phyloP scores from a whole-genome alignment of 768 basidiomycete species.

The Phanerochaete sordida region DNA sequence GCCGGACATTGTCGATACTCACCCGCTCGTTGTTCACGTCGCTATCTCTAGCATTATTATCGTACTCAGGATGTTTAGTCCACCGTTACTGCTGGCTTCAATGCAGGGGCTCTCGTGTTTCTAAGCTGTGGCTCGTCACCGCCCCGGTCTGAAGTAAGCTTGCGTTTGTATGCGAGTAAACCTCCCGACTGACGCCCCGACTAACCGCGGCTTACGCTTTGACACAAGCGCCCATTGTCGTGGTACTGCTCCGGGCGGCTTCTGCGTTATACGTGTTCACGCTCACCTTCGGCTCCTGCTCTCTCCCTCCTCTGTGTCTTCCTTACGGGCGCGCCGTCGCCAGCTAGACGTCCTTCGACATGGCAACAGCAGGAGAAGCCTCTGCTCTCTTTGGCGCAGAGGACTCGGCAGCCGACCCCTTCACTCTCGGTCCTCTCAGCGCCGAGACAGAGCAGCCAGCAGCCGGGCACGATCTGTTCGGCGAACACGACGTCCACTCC shows the following conservation, averaged over 20 bases:
- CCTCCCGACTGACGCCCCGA: no score
- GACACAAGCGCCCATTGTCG: not conserved
- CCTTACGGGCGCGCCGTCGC: not conserved
- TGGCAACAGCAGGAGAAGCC: constrained; percentile 58
- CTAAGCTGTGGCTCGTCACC: not conserved
- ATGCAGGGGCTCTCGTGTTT: not conserved
- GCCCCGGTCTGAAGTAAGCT: not conserved
- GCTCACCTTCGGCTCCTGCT: constrained; percentile 5
- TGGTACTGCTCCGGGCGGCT: constrained; percentile 6
- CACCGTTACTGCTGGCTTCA: not conserved
- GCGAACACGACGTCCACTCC: constrained; percentile 5
- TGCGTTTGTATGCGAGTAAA: not conserved
- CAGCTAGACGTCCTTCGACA: not conserved
- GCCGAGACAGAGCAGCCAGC: constrained; percentile 6
- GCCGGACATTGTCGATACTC: not conserved
- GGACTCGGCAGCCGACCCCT: constrained; percentile 44
- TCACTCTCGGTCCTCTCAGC: constrained; percentile 27
- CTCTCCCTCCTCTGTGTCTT: constrained; percentile 1
- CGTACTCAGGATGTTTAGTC: constrained; percentile 1
- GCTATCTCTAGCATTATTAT: not conserved
- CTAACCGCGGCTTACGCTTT: not conserved
- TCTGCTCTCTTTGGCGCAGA: constrained; percentile 76
- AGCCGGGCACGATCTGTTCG: constrained; percentile 11
- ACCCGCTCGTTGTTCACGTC: not conserved
- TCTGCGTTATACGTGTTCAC: constrained; percentile 12